Conservation (phyloP, 176 grass and related monocot species). For the Eleusine coracana region DNA sequence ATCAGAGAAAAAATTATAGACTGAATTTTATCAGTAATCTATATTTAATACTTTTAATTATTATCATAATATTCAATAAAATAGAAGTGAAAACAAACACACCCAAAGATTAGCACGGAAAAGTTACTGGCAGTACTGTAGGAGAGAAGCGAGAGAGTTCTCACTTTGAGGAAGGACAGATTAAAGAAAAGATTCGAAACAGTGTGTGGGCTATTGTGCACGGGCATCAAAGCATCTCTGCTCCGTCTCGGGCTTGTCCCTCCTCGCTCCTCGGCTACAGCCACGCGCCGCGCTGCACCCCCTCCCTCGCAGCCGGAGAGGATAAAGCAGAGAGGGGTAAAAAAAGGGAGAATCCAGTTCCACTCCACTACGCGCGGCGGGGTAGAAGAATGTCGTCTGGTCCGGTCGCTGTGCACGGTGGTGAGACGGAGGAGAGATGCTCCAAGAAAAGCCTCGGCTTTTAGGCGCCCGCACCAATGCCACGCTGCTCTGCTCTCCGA, state of each 20-base stretch:
- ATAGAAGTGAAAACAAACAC: no score
- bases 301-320: neutral
- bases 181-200: constrained; percentile 47
- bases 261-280: constrained; percentile 9
- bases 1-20: no score
- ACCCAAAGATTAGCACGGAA: neutral
- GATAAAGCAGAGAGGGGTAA: neutral
- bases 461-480: constrained; percentile 39
- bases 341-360: constrained; percentile 7
- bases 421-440: constrained; percentile 1
- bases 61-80: no score
- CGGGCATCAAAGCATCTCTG: constrained; percentile 31
- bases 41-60: no score
- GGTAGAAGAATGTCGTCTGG: constrained; percentile 48
- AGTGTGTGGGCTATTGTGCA: constrained; percentile 39
- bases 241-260: constrained; percentile 40
- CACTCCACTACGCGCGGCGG: neutral
- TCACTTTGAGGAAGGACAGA: constrained; percentile 59
- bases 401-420: constrained; percentile 34
- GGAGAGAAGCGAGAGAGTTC: constrained; percentile 20
- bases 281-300: constrained; percentile 34
- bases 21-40: no score
- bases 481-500: constrained; percentile 39
- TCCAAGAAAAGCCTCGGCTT: constrained; percentile 32
- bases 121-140: neutral